Base-by-base conservation (phyloP, 345 rosid genomes). In the Erucastrum elatum region DNA sequence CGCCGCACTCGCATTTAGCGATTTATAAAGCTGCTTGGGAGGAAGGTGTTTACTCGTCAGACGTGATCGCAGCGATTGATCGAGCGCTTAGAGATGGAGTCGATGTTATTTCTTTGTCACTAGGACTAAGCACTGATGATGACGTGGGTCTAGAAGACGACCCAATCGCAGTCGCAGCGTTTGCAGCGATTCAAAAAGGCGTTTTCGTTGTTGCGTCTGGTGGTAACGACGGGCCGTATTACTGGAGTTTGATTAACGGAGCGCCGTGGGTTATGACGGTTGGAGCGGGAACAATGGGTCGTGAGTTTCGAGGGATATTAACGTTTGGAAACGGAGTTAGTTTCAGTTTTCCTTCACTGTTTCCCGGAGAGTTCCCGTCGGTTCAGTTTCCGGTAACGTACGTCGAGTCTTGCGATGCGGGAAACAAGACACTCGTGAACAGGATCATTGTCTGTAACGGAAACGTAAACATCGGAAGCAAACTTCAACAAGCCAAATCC, bases 21-120 rank as follows among this genome's bases (percentile, higher is more conserved):
- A 25, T 76, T 11, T 85, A 86, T 69, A 85, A 88, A 76, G 89
- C 84, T 11, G 81, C 81, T n/a, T 88, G 89, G 87, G 21, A 84
- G 84, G 68, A 80, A 68, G 35, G 71, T 2, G 33, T 75, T 11
- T 77, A 70, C 29, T 55, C 90, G 16, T 84, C 74, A 3, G 89
- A 91, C 58, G 88, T 89, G 11, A 85, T 91, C 6, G 92, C 91
- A 5, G 90, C 87, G 10, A 87, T 89, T 79, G 97, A 91, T 75
- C 89, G 87, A 70, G 94, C 94, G 7, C 86, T 88, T 60, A 85
- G 84, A 30, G 94, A 91, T 68, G 87, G 94, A 35, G 90, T 89
- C 4, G 88, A 89, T 61, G 71, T 91, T 53, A 73, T 89, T 80
- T 89, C 94, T 4, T 3, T 91, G 10, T 91, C 92, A 6, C 64